Base-by-base conservation (phyloP, 2,329 filamentous ascomycete species). In the Scedosporium minutisporum region DNA sequence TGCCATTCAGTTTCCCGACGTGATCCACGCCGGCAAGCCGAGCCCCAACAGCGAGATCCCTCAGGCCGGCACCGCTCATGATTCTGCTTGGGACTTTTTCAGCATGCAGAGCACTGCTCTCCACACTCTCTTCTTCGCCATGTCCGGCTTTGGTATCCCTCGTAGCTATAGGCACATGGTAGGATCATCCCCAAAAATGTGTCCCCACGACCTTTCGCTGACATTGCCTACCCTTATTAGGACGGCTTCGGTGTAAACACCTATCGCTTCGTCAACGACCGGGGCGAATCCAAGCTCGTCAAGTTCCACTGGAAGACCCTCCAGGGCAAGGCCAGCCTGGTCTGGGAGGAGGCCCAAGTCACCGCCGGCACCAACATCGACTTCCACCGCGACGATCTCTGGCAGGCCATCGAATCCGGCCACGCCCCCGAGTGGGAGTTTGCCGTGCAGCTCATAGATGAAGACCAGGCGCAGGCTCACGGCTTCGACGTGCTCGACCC, bases 171-270 rank as follows among this genome's bases (percentile, higher is more conserved):
- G 90, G 25, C 92, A 92, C 88, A 92, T 93, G 87, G 60, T 62
- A 57, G n/a, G 59, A 6, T n/a, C 12, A 9, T 6, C 6, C 18
- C 18, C 18, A n/a, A 18, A n/a, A 18, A 4, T 10, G 7, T 33
- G 3, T 27, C 38, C 16, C 6, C 14, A 25, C n/a, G 6, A 6
- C 23, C 4, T 42, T 42, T 5, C 10, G 33, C 44, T 55, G 16
- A 53, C n/a, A 41, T 25, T 23, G 9, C 16, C 25, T 7, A 1
- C 16, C 3, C 25, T 14, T 14, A 29, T 18, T 33, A 61, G 59
- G 88, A 93, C 67, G 90, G 90, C 0, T 93, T 93, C 63, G 89
- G 90, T 62, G 90, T 93, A 67, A 92, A 93, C 73, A 93, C 90
- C 0, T 93, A 80, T 68, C 88, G 83, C 0, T 79, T 92, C 2